Evolutionary conservation across 306 rosid species (phyloP).

Genomic region (Leucaena leucocephala): DNA sequence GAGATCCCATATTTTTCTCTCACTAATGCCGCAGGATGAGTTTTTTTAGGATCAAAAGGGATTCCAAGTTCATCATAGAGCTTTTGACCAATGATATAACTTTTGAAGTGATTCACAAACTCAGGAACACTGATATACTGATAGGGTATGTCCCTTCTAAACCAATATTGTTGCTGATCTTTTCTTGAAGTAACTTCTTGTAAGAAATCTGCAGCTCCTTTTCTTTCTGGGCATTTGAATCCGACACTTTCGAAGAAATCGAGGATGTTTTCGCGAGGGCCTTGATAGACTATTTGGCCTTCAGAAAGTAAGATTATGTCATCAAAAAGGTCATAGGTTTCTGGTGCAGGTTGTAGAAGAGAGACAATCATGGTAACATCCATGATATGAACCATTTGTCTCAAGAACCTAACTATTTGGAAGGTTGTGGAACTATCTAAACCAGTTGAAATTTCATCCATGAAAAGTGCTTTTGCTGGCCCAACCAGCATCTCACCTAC

Average conservation of each 20-base stretch:
- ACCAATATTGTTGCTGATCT: slow-evolving; percentile 78
- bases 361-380: slow-evolving; percentile 68
- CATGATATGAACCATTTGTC: slow-evolving; percentile 71
- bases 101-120: slow-evolving; percentile 49
- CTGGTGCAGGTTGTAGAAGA: slow-evolving; percentile 81
- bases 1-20: slow-evolving; percentile 63
- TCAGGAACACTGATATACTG: slow-evolving; percentile 50
- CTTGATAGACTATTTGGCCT: slow-evolving; percentile 74
- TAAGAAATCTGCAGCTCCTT: slow-evolving; percentile 74
- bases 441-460: slow-evolving; percentile 85
- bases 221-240: slow-evolving; percentile 70
- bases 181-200: slow-evolving; percentile 76
- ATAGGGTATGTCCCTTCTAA: slow-evolving; percentile 52
- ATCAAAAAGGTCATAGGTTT: slow-evolving; percentile 66
- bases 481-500: slow-evolving; percentile 77
- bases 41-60: slow-evolving; percentile 48
- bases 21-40: slow-evolving; percentile 56
- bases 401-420: slow-evolving; percentile 65
- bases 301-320: slow-evolving; percentile 68
- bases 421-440: slow-evolving; percentile 75
- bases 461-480: slow-evolving; percentile 68
- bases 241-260: slow-evolving; percentile 57
- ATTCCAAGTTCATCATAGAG: slow-evolving; percentile 41
- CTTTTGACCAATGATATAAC: slow-evolving; percentile 43
- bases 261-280: slow-evolving; percentile 51